Percentiles rank a stretch among this genome's conserved stretches.
These are phyloP conservation scores for Alternaria arbusti DNA, from an alignment of 2,329 filamentous ascomycete genomes.

Conservation along the genomic window DNA sequence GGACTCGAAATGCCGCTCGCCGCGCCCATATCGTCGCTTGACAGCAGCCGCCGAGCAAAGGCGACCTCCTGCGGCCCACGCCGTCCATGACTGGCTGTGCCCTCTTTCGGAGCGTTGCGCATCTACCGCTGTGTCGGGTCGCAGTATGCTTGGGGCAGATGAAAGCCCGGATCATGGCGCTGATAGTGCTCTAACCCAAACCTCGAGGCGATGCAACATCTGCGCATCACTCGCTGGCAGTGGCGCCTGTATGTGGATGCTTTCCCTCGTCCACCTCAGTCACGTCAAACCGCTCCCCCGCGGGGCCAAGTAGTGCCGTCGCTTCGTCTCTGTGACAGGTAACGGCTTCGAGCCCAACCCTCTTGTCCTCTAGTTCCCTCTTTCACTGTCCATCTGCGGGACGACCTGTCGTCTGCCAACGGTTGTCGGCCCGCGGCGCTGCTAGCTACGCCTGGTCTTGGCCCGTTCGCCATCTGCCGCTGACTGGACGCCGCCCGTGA, in stretches of 20 bases:
- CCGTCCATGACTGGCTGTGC: conserved; percentile 25
- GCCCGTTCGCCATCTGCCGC: conserved; percentile 27
- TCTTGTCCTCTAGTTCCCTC: conserved; percentile 20
- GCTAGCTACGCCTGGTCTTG: conserved; percentile 30
- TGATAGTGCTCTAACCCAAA: conserved; percentile 28
- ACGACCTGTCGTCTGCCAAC: conserved; percentile 35
- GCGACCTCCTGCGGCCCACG: conserved; percentile 22
- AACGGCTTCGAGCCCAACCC: conserved; percentile 35
- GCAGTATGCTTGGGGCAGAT: conserved; percentile 26
- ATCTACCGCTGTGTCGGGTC: conserved; percentile 41
- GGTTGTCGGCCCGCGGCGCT: conserved; percentile 45
- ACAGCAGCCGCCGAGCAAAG: conserved; percentile 12
- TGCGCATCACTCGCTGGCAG: conserved; percentile 28
- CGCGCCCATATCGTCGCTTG: conserved; percentile 16
- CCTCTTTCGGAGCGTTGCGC: conserved; percentile 47
- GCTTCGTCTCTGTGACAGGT: conserved; percentile 42
- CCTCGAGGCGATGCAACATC: conserved; percentile 35
- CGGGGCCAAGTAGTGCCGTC: conserved; percentile 22
- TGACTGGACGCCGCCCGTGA: conserved; percentile 37
- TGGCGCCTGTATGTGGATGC: conserved; percentile 26
- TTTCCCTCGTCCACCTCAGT: conserved; percentile 13
- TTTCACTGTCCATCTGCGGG: conserved; percentile 26
- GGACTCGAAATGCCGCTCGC: conserved; percentile 30
- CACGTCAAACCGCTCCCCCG: conserved; percentile 14
- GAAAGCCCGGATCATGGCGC: conserved; percentile 42